These are phyloP conservation scores for Trichosporon faecale DNA, from an alignment of 1,284 basidiomycete species.

Conservation along the genomic window DNA sequence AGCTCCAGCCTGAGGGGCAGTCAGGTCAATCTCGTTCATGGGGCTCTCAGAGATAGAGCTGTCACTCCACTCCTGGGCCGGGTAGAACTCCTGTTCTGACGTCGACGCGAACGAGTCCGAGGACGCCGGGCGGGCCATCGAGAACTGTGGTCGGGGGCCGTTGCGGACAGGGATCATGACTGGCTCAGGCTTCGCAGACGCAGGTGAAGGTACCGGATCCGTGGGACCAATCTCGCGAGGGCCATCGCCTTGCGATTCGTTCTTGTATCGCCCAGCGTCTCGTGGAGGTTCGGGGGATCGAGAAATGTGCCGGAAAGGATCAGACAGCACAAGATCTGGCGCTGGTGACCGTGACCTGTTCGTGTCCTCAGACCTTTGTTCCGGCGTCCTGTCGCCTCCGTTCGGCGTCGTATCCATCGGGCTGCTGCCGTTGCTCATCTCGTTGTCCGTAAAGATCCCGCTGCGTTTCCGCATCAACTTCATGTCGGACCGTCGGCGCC, in stretches of 20 bases:
- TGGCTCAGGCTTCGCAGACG: background rate
- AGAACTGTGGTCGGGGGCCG: background rate
- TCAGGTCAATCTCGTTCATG: slow-evolving; percentile 33
- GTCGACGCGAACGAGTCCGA: slow-evolving; percentile 22
- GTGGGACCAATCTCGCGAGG: background rate
- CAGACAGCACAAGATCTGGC: slow-evolving; percentile 11
- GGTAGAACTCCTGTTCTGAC: slow-evolving; percentile 18
- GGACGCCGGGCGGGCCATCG: slow-evolving; percentile 7
- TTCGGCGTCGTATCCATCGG: background rate
- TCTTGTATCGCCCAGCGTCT: background rate
- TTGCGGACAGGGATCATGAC: slow-evolving; percentile 1
- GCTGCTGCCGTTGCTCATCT: slow-evolving; percentile 12
- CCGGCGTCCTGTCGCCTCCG: background rate
- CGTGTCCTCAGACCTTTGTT: slow-evolving; percentile 3
- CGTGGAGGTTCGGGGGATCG: background rate
- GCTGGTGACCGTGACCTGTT: background rate
- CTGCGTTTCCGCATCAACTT: slow-evolving; percentile 24
- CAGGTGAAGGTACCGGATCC: background rate
- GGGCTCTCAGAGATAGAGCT: slow-evolving; percentile 23
- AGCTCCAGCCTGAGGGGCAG: background rate
- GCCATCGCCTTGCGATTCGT: background rate
- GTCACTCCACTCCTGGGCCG: slow-evolving; percentile 18
- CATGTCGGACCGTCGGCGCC: slow-evolving; percentile 35
- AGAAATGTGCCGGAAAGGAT: slow-evolving; percentile 10
- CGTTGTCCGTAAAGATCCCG: slow-evolving; percentile 16